Base-by-base conservation (phyloP, 2,329 filamentous ascomycete genomes). In the Paecilomyces niveus region DNA sequence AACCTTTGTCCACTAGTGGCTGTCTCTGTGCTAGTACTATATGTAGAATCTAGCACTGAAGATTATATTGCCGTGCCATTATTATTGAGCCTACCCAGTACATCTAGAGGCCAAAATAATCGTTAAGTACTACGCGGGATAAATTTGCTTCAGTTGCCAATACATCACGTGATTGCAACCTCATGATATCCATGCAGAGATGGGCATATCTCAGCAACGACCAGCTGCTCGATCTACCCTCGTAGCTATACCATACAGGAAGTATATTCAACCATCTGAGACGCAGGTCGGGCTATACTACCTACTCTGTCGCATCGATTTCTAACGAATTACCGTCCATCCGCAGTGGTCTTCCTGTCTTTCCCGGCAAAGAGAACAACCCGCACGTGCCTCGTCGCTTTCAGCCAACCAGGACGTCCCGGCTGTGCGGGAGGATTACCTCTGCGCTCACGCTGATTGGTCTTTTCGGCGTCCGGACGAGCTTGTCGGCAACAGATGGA, bases 401-500 rank as follows among this genome's bases (percentile, higher is more conserved):
- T 22, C 51, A 39, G 60, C 70, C 70, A 73, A 72, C 72, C 59
- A 72, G 45, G 39, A 51, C 8, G 33, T 39, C 59, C 65, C 65
- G 61, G 64, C 69, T 63, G 65, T 65, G 66, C 71, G 71, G 69
- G 68, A 65, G 67, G 72, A 68, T 74, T 72, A 74, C 71, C 66
- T 67, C 69, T 74, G 59, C 58, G 33, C 55, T 15, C 3, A 6
- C 26, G 11, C 56, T 73, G 66, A 74, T 75, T 75, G 73, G 73
- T 51, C 56, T 7, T 2, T 55, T 70, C 64, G 63, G 67, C 66
- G 64, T 64, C 64, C 66, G 65, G 64, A 32, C 59, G 61, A 64
- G 62, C 61, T 62, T 66, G 64, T 71, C 68, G 70, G 71, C 69
- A 73, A 73, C 65, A 67, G 62, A 62, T 63, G 61, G 58, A 57